Evolutionary conservation across 371 early-diverging fungal genomes (phyloP).

Genomic region (Rhizopus arrhizus): DNA sequence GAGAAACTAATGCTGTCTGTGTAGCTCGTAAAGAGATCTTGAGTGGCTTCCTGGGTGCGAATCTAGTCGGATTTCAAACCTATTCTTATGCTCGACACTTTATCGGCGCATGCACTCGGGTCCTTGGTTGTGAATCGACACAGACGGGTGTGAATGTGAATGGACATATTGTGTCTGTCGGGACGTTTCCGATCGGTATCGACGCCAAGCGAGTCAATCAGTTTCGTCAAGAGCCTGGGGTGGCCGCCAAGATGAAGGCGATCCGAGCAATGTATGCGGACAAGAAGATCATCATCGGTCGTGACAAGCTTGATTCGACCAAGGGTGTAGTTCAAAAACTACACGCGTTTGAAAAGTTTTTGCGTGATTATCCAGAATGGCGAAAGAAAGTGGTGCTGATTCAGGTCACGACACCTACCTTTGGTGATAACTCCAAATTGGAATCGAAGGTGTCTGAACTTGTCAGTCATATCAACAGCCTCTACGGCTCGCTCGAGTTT

Average conservation of each 20-base stretch:
- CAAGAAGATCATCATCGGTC: conserved; percentile 95
- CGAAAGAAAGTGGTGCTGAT: conserved; percentile 87
- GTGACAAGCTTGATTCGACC: conserved; percentile 98
- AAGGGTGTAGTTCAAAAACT: conserved; percentile 98
- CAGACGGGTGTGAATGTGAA: conserved; percentile 80
- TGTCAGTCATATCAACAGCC: conserved; percentile 92
- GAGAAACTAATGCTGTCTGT: neutral
- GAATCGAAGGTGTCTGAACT: conserved; percentile 88
- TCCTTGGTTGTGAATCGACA: conserved; percentile 88
- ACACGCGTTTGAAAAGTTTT: conserved; percentile 91
- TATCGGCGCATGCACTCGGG: conserved; percentile 86
- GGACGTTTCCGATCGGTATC: conserved; percentile 97
- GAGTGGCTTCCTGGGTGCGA: conserved; percentile 88
- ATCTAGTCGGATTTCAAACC: conserved; percentile 94
- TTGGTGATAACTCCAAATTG: conserved; percentile 62
- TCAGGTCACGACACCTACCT: conserved; percentile 72
- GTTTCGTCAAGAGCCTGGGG: conserved; percentile 50
- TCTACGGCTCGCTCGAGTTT: conserved; percentile 93
- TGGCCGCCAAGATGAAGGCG: conserved; percentile 73
- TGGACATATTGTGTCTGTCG: conserved; percentile 77
- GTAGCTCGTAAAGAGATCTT: conserved; percentile 88
- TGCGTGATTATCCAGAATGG: conserved; percentile 90
- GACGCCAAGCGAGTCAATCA: conserved; percentile 70
- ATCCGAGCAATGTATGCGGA: conserved; percentile 85
- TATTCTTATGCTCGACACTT: conserved; percentile 98